These are phyloP conservation scores for Saccharomycopsis sp. DNA, from an alignment of 805 yeast genomes.

Conservation along the genomic window DNA sequence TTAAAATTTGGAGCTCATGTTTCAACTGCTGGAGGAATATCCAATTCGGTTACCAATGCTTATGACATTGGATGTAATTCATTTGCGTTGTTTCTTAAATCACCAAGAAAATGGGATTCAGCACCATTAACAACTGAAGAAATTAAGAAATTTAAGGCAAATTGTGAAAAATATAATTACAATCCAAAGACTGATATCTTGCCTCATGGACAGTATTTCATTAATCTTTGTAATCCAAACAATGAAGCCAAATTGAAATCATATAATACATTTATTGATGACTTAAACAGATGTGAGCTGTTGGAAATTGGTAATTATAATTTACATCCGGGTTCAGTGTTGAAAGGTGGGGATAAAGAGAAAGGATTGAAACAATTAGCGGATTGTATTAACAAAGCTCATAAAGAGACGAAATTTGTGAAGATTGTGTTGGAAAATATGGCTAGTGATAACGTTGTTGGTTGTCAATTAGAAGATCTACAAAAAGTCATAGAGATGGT, in stretches of 20 bases:
- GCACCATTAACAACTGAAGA: slow-evolving; percentile 68
- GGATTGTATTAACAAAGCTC: slow-evolving; percentile 70
- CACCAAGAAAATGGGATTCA: slow-evolving; percentile 87
- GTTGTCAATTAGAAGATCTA: slow-evolving; percentile 72
- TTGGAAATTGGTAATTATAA: slow-evolving; percentile 81
- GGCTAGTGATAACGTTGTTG: slow-evolving; percentile 94
- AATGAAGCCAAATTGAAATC: slow-evolving; percentile 70
- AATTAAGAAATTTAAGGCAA: slow-evolving; percentile 52
- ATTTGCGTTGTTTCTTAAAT: slow-evolving; percentile 85
- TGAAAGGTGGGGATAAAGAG: slow-evolving; percentile 58
- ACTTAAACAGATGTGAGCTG: slow-evolving; percentile 77
- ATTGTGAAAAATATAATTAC: slow-evolving; percentile 58
- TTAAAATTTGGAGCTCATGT: slow-evolving; percentile 84
- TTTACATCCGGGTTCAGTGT: slow-evolving; percentile 87
- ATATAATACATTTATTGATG: slow-evolving; percentile 74
- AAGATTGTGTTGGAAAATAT: slow-evolving; percentile 90
- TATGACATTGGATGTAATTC: slow-evolving; percentile 60
- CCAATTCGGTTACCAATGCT: slow-evolving; percentile 59
- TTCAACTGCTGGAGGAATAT: slow-evolving; percentile 71
- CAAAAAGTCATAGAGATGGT: slow-evolving; percentile 66
- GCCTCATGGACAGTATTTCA: slow-evolving; percentile 94
- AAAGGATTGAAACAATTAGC: slow-evolving; percentile 68
- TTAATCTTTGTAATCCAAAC: slow-evolving; percentile 90
- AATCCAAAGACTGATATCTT: slow-evolving; percentile 72
- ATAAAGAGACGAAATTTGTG: slow-evolving; percentile 65